Base-by-base conservation (phyloP, 495 filamentous ascomycete species). In the Cladorrhinum samala region DNA sequence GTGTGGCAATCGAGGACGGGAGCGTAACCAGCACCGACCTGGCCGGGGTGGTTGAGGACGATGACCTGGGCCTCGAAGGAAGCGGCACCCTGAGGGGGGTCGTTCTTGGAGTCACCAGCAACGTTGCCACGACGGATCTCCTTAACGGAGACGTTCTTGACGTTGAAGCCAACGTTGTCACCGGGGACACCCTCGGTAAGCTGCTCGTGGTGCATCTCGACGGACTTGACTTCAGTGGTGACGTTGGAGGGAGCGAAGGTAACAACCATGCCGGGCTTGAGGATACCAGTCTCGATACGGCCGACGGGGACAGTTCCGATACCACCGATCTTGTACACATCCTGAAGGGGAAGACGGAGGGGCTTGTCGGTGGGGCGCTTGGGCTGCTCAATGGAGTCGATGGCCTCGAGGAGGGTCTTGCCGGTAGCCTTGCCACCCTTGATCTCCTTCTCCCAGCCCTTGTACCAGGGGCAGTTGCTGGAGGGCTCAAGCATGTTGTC, bases 121-220 rank as follows among this genome's bases (percentile, higher is more conserved):
- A 98, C 94, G 83, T 97, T 98, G 74, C 93, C 93, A 92, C 93
- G 93, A 77, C 93, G 93, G 71, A 98, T 95, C 75, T 98, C 93
- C 89, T 98, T 98, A 79, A 98, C 94, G 72, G 93, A 97, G 67
- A 98, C 93, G 93, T 98, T 98, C 92, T 96, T 96, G 79, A 98
- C 94, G 87, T 98, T 98, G 91, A 98, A 98, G 66, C 93, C 93
- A 71, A 98, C 93, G 80, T 98, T 98, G 85, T 98, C 93, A 80
- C 93, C 93, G 63, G 93, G 94, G 59, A 89, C 67, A 88, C 93
- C 93, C 82, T 95, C 88, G 67, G 77, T 71, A 70, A 98, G 91
- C 86, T 96, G 91, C 81, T 97, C 92, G 89, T 98, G 93, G 83
- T 96, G 91, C 93, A 98, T 98, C 82, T 98, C 93, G 68, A 98